phyloP scores from a whole-genome alignment of 2,329 filamentous ascomycete species.

The Polychaeton citri region DNA sequence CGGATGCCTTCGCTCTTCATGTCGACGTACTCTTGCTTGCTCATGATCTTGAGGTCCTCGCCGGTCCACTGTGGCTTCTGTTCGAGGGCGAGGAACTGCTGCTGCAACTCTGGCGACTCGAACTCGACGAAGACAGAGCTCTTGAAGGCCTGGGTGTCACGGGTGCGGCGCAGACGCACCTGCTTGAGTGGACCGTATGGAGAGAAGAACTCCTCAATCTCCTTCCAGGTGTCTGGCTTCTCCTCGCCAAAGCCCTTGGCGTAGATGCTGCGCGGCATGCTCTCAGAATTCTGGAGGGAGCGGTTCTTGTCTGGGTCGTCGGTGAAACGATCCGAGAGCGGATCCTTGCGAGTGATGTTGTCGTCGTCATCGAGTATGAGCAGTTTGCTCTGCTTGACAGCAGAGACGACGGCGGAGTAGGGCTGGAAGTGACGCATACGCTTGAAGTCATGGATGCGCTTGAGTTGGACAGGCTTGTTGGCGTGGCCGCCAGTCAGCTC shows the following conservation, averaged over 20 bases:
- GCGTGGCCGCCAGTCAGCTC: conserved; percentile 60
- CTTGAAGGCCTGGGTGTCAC: conserved; percentile 58
- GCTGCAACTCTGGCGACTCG: conserved; percentile 59
- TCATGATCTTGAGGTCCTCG: conserved; percentile 66
- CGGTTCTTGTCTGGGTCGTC: conserved; percentile 39
- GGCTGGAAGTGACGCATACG: conserved; percentile 94
- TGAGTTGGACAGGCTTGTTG: conserved; percentile 71
- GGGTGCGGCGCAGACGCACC: conserved; percentile 71
- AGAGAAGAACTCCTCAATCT: conserved; percentile 84
- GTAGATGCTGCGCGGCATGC: conserved; percentile 67
- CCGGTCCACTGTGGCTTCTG: conserved; percentile 76
- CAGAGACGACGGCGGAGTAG: conserved; percentile 68
- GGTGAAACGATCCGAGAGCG: conserved; percentile 41
- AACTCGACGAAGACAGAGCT: conserved; percentile 96
- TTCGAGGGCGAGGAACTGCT: conserved; percentile 68
- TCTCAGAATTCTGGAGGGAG: conserved; percentile 47
- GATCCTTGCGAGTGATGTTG: conserved; percentile 61
- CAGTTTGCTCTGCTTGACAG: conserved; percentile 62
- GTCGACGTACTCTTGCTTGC: conserved; percentile 71
- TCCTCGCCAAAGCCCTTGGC: conserved; percentile 74
- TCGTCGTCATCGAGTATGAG: conserved; percentile 65
- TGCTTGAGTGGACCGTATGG: conserved; percentile 66
- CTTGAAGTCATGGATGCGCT: conserved; percentile 73
- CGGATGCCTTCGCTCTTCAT: conserved; percentile 33
- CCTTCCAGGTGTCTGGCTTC: conserved; percentile 72